phyloP scores from a whole-genome alignment of 2,329 filamentous ascomycete species.

The Diaporthe sp. region DNA sequence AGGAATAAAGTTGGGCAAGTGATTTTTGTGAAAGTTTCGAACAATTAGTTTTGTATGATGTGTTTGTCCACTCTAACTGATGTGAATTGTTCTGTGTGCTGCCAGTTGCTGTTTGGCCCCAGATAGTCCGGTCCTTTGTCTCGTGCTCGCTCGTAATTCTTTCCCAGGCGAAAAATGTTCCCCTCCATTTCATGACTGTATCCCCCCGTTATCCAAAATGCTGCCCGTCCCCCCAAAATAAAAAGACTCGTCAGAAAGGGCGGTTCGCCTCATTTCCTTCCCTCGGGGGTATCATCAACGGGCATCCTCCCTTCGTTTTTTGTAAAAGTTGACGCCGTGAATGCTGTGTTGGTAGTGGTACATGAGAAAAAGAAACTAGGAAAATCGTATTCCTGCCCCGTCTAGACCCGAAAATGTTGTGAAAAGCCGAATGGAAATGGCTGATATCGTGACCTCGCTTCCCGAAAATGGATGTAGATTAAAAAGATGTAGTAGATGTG shows the following conservation, averaged over 20 bases:
- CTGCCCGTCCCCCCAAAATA: constrained; percentile 1
- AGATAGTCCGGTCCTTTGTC: constrained; percentile 24
- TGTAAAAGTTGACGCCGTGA: constrained; percentile 37
- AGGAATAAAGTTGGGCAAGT: background rate
- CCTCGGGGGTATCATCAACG: constrained; percentile 40
- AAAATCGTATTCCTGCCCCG: constrained; percentile 15
- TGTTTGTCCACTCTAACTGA: constrained; percentile 24
- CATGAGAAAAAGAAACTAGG: constrained; percentile 37
- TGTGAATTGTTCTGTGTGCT: constrained; percentile 22
- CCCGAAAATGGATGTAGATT: constrained; percentile 30
- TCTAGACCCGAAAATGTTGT: constrained; percentile 14
- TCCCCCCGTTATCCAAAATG: constrained; percentile 14
- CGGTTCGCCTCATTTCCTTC: constrained; percentile 37
- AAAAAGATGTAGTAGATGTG: constrained; percentile 41
- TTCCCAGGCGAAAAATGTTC: background rate
- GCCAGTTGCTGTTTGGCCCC: constrained; percentile 5
- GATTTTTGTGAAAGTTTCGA: background rate
- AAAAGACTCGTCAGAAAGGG: constrained; percentile 22
- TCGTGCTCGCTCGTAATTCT: constrained; percentile 36
- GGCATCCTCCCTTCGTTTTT: constrained; percentile 40
- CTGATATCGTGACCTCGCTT: constrained; percentile 28
- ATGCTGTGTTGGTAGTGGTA: constrained; percentile 40
- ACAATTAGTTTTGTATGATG: constrained; percentile 33
- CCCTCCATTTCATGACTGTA: constrained; percentile 15
- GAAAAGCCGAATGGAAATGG: constrained; percentile 42